Percentiles rank a stretch among this genome's conserved stretches.
phyloP scores from a whole-genome alignment of 352 stramenopile species.

The Globisporangium megalacanthum region DNA sequence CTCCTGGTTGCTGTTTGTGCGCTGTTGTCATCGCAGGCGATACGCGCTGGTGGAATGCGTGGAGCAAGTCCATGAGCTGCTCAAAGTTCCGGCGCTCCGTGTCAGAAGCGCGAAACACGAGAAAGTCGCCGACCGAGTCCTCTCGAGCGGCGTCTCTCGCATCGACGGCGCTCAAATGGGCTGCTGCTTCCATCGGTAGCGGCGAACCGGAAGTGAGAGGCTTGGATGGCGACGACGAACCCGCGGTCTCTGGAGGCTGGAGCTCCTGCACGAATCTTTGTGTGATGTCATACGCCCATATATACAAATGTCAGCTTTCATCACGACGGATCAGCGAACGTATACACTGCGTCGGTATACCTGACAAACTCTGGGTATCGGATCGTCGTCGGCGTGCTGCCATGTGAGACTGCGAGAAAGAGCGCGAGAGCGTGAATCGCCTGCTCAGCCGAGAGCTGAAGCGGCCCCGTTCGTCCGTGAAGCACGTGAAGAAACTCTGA shows the following conservation, averaged over 20 bases:
- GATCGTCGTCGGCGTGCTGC: conserved; percentile 16
- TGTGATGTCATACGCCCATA: background rate
- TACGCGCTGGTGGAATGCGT: conserved; percentile 31
- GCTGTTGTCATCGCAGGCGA: background rate
- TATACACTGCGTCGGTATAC: conserved; percentile 3
- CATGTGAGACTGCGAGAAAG: conserved; percentile 26
- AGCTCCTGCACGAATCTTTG: conserved; percentile 3
- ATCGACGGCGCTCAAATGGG: background rate
- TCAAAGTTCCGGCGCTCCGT: conserved; percentile 51
- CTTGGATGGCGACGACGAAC: background rate
- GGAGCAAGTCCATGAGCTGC: conserved; percentile 44
- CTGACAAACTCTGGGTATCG: conserved; percentile 37
- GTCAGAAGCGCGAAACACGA: conserved; percentile 35
- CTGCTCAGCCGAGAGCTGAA: conserved; percentile 30
- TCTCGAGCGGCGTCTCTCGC: background rate
- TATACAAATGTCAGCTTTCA: background rate
- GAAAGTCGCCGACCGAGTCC: conserved; percentile 37
- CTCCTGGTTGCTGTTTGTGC: no score
- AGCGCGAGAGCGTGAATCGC: conserved; percentile 26
- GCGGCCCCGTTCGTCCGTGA: conserved; percentile 8
- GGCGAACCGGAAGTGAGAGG: background rate
- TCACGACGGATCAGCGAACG: no score
- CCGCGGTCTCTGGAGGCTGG: background rate
- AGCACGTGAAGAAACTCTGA: conserved; percentile 34
- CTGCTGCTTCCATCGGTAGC: background rate